Evolutionary conservation across 345 rosid genomes (phyloP).

Genomic region (Eucalyptus camaldulensis): DNA sequence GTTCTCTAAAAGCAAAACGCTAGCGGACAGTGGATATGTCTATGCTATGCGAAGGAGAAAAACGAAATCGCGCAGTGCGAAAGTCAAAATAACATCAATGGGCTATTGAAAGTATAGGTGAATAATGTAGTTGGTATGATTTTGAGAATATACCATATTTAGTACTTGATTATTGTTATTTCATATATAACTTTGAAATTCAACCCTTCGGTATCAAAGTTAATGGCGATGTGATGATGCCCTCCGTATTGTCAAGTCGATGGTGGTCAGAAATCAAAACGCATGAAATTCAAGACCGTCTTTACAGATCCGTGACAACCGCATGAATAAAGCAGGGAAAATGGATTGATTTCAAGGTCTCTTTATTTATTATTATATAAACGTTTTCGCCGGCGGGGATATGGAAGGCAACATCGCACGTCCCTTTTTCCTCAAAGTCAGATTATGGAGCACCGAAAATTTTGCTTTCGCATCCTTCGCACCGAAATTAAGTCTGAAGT

Average conservation of each 20-base stretch:
- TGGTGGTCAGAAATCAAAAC: background rate
- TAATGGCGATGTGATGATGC: background rate
- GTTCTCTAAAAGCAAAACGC: background rate
- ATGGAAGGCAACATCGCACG: background rate
- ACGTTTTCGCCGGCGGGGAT: background rate
- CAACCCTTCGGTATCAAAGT: background rate
- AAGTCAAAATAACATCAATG: background rate
- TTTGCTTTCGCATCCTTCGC: background rate
- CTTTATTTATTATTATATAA: background rate
- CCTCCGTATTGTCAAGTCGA: background rate
- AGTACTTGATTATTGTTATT: background rate
- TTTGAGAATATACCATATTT: background rate
- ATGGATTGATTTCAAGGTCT: background rate
- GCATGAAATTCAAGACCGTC: background rate
- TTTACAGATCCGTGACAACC: background rate
- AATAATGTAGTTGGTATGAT: background rate
- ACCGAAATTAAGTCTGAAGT: background rate
- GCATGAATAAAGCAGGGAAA: background rate
- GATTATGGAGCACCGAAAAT: background rate
- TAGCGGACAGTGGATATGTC: background rate
- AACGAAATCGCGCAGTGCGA: background rate
- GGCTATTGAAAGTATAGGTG: background rate
- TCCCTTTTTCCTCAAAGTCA: background rate
- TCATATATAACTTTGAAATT: background rate
- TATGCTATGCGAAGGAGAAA: background rate